Conservation (phyloP, 2,329 filamentous ascomycete species). For the Raffaelea ambrosiae region DNA sequence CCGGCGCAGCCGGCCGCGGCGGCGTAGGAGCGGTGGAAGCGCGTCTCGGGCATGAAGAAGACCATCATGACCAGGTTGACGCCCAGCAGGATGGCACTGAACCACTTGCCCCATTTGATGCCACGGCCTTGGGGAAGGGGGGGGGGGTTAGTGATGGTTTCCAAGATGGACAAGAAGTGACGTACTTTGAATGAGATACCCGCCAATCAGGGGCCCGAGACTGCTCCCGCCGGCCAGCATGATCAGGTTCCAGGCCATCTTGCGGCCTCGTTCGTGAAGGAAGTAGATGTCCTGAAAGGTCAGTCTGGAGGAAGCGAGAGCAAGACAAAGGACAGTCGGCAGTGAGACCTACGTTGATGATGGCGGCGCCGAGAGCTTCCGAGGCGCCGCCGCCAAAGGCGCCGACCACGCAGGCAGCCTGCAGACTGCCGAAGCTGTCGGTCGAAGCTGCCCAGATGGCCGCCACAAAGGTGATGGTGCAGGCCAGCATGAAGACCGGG, state of each 20-base stretch:
- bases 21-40: neutral
- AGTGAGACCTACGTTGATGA: too few relatives aligned
- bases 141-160: too few relatives aligned
- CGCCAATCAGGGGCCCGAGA: neutral
- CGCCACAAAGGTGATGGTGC: neutral
- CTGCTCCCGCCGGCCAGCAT: neutral
- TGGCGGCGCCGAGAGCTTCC: neutral
- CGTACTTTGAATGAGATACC: neutral
- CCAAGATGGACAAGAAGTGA: too few relatives aligned
- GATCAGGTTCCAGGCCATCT: neutral
- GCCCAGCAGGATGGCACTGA: neutral
- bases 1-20: too few relatives aligned
- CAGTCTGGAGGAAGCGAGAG: too few relatives aligned
- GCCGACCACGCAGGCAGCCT: neutral
- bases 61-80: neutral
- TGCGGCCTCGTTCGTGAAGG: neutral
- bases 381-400: neutral
- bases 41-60: conserved; percentile 1
- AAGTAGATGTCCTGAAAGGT: neutral
- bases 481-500: neutral
- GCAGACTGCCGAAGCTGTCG: neutral
- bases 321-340: neutral
- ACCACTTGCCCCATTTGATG: neutral
- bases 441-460: neutral
- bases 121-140: neutral